Evolutionary conservation across 495 filamentous ascomycete genomes (phyloP).

Genomic region (Neurospora sp.): DNA sequence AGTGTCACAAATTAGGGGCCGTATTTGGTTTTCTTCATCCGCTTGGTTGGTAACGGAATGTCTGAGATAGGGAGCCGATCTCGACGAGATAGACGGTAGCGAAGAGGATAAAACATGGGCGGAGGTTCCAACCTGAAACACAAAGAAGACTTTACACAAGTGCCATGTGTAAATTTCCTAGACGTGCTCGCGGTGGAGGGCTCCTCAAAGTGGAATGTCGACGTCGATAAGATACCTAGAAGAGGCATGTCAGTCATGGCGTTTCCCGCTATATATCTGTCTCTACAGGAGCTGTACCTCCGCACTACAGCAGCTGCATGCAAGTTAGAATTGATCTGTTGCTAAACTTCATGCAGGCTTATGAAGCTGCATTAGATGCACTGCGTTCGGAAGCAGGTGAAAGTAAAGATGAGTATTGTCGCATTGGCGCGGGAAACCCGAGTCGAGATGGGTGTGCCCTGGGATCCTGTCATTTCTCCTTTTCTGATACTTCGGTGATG

Average conservation of each 20-base stretch:
- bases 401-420: neutral
- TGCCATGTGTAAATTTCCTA: neutral
- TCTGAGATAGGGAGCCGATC: neutral
- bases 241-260: neutral
- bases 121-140: neutral
- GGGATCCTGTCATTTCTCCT: neutral
- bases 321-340: neutral
- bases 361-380: neutral
- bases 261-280: neutral
- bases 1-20: neutral
- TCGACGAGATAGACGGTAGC: neutral
- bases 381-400: neutral
- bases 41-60: neutral
- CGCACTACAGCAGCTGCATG: neutral
- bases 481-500: neutral
- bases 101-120: neutral
- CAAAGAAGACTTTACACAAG: neutral
- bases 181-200: neutral
- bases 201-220: neutral
- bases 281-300: neutral
- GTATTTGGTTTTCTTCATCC: neutral
- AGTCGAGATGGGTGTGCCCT: neutral
- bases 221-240: neutral
- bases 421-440: neutral
- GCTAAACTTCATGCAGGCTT: neutral